These are phyloP conservation scores for Thermoascus crustaceus DNA, from an alignment of 2,329 filamentous ascomycete species.

Conservation along the genomic window DNA sequence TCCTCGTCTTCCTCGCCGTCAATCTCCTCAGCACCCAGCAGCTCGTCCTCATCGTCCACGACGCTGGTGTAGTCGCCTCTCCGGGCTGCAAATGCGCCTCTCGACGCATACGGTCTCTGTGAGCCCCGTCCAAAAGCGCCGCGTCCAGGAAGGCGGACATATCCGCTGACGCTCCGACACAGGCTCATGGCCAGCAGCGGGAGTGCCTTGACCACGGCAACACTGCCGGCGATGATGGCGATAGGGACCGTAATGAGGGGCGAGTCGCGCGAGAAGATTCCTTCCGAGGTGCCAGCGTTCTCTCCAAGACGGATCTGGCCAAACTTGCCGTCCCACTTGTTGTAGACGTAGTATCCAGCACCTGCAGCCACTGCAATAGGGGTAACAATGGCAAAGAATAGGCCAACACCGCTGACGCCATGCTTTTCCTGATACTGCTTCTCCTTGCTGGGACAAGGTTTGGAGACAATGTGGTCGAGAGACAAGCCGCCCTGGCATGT, in stretches of 20 bases:
- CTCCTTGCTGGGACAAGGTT: constrained; percentile 70
- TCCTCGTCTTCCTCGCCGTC: constrained; percentile 80
- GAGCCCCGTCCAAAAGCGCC: constrained; percentile 45
- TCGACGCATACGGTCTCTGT: constrained; percentile 68
- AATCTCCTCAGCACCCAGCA: constrained; percentile 77
- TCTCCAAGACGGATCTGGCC: constrained; percentile 89
- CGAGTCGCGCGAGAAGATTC: constrained; percentile 59
- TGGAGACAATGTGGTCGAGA: constrained; percentile 58
- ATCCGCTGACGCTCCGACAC: constrained; percentile 56
- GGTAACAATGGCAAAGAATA: constrained; percentile 79
- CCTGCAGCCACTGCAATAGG: constrained; percentile 64
- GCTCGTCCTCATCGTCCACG: constrained; percentile 87
- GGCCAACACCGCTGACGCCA: constrained; percentile 58
- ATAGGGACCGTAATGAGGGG: constrained; percentile 78
- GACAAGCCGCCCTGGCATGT: constrained; percentile 73
- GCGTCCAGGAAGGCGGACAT: constrained; percentile 37
- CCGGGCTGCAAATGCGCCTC: constrained; percentile 80
- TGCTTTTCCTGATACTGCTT: constrained; percentile 71
- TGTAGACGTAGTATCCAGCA: constrained; percentile 77
- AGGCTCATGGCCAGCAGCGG: constrained; percentile 66
- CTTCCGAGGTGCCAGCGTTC: constrained; percentile 18
- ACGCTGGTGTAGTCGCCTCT: constrained; percentile 82
- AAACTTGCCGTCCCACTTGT: constrained; percentile 80
- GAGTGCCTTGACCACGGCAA: constrained; percentile 62
- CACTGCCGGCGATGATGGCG: constrained; percentile 68